Base-by-base conservation (phyloP, 1,284 basidiomycete species). In the Pseudomicrostroma phylloplanum region DNA sequence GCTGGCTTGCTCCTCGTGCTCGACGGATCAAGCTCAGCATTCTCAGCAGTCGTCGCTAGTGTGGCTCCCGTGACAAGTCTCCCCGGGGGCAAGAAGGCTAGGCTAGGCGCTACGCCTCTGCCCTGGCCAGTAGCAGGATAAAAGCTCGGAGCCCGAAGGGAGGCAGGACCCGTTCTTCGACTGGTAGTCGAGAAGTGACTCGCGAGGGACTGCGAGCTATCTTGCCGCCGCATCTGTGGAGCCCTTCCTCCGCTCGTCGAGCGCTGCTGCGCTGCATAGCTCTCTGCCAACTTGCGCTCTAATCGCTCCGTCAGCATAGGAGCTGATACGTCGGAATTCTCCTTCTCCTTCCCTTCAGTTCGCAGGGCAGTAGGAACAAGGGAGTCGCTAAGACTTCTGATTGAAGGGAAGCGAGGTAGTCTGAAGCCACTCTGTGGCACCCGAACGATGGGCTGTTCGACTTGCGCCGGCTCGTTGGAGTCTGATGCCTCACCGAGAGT, bases 211-310 rank as follows among this genome's bases (percentile, higher is more conserved):
- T 19, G 51, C 51, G 17, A 15, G 25, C 51, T 54, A 25, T 54
- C 51, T 25, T 25, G 21, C 43, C 43, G 21, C 21, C 51, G 51
- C 51, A 54, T 23, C 7, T 15, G 13, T 25, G 51, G 21, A 8
- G 23, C 13, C 7, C 12, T 23, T 3, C 21, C 21, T 6, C 51
- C 21, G n/a, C 25, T 21, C 13, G 51, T 25, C 17, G 26, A 17
- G 51, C 51, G 51, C 25, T 54, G 51, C 13, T 54, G 51, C n/a
- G 51, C 19, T 3, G 51, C 51, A 15, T 54, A 54, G 51, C 51
- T 54, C 51, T 17, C 51, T 23, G 51, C 51, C 13, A 54, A 25
- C 51, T 54, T 54, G 51, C 51, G 51, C 51, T 54, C 51, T 25
- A 54, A 19, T 3, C 51, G 51, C 51, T 54, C 51, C 2, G 51